Conservation (phyloP, 345 rosid species). For the Salix koriyanagi region DNA sequence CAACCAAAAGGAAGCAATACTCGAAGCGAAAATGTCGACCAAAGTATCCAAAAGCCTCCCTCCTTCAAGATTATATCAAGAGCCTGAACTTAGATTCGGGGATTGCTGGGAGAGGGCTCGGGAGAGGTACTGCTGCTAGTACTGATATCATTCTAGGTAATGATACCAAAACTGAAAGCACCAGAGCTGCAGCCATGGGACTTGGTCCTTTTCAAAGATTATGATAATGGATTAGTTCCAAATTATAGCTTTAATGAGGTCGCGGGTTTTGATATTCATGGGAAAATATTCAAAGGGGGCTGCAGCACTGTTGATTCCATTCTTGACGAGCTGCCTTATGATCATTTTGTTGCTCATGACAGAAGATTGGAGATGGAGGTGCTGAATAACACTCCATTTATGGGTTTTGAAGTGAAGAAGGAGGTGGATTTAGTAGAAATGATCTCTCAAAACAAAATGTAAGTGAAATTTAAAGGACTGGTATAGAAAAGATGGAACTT, state of each 20-base stretch:
- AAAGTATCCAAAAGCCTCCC: constrained; percentile 63
- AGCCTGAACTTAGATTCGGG: constrained; percentile 52
- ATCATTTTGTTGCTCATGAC: constrained; percentile 12
- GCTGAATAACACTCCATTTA: neutral
- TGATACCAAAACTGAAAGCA: neutral
- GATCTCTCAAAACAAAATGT: constrained; percentile 37
- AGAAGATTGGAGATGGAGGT: constrained; percentile 26
- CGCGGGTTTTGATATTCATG: constrained; percentile 57
- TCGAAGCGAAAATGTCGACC: constrained; percentile 80
- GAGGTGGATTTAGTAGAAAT: constrained; percentile 62
- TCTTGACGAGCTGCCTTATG: constrained; percentile 53
- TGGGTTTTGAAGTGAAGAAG: constrained; percentile 32
- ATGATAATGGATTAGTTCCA: constrained; percentile 48
- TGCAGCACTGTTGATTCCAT: constrained; percentile 58
- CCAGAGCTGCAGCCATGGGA: neutral
- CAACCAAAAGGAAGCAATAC: constrained; percentile 84
- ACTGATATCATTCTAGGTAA: neutral
- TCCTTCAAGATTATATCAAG: constrained; percentile 90
- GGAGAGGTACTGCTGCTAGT: constrained; percentile 10
- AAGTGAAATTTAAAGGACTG: neutral
- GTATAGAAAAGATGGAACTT: neutral
- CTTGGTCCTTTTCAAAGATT: constrained; percentile 20
- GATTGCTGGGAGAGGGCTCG: constrained; percentile 9
- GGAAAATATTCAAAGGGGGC: constrained; percentile 50
- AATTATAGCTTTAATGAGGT: constrained; percentile 42